phyloP scores from a whole-genome alignment of 768 basidiomycete species.

The Auricularia cornea region DNA sequence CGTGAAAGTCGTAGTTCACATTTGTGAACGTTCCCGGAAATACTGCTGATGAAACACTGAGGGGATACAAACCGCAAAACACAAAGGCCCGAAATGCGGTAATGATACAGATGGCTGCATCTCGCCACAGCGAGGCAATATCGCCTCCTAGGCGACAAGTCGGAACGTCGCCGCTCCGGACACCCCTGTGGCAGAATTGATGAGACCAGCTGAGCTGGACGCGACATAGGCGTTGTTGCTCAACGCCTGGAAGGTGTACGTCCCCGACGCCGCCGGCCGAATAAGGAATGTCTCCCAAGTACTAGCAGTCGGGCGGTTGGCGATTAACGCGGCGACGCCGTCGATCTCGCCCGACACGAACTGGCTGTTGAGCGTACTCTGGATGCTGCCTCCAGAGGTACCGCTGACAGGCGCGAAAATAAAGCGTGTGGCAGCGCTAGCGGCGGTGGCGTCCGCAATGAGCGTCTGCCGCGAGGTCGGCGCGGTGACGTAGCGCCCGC shows the following conservation, averaged over 20 bases:
- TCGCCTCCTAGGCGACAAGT: not conserved
- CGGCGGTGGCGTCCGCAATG: slow-evolving; percentile 16
- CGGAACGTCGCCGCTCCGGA: not conserved
- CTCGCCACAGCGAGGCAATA: no score
- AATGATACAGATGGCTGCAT: no score
- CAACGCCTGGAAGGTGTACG: slow-evolving; percentile 25
- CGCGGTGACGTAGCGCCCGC: slow-evolving; percentile 18
- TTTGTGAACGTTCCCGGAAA: no score
- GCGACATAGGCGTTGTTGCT: slow-evolving; percentile 23
- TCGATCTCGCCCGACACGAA: slow-evolving; percentile 27
- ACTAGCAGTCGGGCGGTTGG: slow-evolving; percentile 19
- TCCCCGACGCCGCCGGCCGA: slow-evolving; percentile 18
- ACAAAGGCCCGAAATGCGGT: no score
- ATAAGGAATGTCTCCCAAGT: slow-evolving; percentile 25
- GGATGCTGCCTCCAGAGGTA: slow-evolving; percentile 9
- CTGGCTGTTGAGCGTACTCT: slow-evolving; percentile 15
- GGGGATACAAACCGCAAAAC: no score
- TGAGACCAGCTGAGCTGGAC: not conserved
- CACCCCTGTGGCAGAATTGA: not conserved
- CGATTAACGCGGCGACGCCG: slow-evolving; percentile 20
- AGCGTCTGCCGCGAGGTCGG: slow-evolving; percentile 17
- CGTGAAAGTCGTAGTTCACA: no score
- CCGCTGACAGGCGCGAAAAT: slow-evolving; percentile 23
- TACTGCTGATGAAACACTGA: no score
- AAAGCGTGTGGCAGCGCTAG: slow-evolving; percentile 18